These are phyloP conservation scores for Erysimum cheiranthoides DNA, from an alignment of 345 rosid genomes.

Conservation along the genomic window DNA sequence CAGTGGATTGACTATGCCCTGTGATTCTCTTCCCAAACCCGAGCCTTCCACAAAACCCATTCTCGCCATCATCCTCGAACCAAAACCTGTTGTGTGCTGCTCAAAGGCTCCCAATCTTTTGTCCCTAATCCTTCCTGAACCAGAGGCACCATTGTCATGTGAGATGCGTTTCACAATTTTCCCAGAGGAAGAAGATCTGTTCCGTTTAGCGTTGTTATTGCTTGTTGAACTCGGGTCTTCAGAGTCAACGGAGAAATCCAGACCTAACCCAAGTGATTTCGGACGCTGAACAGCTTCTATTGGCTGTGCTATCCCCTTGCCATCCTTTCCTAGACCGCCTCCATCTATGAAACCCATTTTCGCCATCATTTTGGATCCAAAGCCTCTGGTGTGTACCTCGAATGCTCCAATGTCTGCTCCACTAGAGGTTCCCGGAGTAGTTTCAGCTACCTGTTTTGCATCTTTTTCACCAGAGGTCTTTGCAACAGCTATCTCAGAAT, in stretches of 20 bases:
- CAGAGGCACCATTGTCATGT: constrained; percentile 22
- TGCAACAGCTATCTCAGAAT: constrained; percentile 56
- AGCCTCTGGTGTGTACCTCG: constrained; percentile 88
- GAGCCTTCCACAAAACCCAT: constrained; percentile 92
- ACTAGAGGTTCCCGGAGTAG: constrained; percentile 38
- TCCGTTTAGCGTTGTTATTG: constrained; percentile 48
- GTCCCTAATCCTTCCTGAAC: constrained; percentile 42
- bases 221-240: constrained; percentile 41
- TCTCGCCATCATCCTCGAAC: constrained; percentile 88
- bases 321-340: constrained; percentile 84
- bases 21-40: constrained; percentile 79
- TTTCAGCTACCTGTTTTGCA: constrained; percentile 45
- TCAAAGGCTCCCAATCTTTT: constrained; percentile 69
- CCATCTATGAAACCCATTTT: constrained; percentile 91
- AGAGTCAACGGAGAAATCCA: constrained; percentile 49
- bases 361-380: constrained; percentile 95
- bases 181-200: constrained; percentile 49
- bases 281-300: constrained; percentile 82
- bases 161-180: constrained; percentile 32
- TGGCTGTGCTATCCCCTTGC: constrained; percentile 78
- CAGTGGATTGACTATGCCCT: constrained; percentile 75
- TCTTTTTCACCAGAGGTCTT: constrained; percentile 39
- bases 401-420: constrained; percentile 67
- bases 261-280: constrained; percentile 78
- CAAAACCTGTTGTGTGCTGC: constrained; percentile 87